Percentiles rank a stretch among this genome's conserved stretches.
These are phyloP conservation scores for Globisporangium nagaii DNA, from an alignment of 352 stramenopile genomes.

Conservation along the genomic window DNA sequence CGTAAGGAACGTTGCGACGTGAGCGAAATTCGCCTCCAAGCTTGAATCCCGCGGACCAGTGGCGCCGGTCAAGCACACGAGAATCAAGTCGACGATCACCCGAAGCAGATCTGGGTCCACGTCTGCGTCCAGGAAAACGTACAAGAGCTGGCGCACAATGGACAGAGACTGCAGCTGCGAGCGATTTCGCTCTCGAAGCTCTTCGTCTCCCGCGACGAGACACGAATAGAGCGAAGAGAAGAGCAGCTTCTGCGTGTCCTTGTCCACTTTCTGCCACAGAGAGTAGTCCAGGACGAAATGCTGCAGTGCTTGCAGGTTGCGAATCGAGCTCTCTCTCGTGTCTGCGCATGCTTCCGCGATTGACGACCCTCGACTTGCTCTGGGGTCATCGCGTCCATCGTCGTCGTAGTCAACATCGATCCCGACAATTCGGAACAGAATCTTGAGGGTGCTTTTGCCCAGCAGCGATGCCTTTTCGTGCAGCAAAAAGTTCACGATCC, in stretches of 20 bases:
- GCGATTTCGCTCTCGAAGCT: constrained; percentile 48
- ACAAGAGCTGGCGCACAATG: constrained; percentile 61
- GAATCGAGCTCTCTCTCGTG: constrained; percentile 31
- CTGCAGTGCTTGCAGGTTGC: constrained; percentile 60
- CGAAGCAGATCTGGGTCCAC: constrained; percentile 42
- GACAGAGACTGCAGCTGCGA: constrained; percentile 55
- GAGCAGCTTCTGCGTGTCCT: constrained; percentile 34
- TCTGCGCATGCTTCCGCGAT: neutral
- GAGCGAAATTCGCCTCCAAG: constrained; percentile 57
- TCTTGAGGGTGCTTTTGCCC: constrained; percentile 21
- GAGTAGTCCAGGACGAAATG: constrained; percentile 72
- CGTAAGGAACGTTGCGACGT: constrained; percentile 57
- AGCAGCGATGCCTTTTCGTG: constrained; percentile 51
- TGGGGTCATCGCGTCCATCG: neutral
- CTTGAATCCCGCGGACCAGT: constrained; percentile 15
- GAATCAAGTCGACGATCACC: constrained; percentile 58
- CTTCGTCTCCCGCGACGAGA: constrained; percentile 40
- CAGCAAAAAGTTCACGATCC: constrained; percentile 60
- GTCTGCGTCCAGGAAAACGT: constrained; percentile 55
- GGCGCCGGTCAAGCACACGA: constrained; percentile 61
- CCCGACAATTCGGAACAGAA: constrained; percentile 51
- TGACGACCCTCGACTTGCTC: neutral
- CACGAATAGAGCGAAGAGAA: constrained; percentile 66
- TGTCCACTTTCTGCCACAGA: constrained; percentile 47
- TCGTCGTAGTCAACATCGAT: constrained; percentile 30